Evolutionary conservation across 495 filamentous ascomycete genomes (phyloP).

Genomic region (Annulohypoxylon moriforme): DNA sequence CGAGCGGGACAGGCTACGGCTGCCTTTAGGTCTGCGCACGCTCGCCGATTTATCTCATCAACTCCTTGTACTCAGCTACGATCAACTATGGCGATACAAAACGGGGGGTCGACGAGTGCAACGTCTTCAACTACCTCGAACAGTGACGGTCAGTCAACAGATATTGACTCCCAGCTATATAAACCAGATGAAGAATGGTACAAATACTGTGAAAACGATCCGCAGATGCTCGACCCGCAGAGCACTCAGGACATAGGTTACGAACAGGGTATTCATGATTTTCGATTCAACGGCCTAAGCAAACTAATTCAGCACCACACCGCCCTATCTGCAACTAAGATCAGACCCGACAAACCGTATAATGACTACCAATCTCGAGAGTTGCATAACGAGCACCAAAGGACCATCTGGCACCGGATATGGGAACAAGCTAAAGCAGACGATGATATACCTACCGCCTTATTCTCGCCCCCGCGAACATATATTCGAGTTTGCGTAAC

Average conservation of each 20-base stretch:
- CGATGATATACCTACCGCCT: conserved; percentile 1
- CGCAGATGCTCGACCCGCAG: not conserved
- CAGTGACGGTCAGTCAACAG: not conserved
- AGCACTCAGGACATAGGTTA: not conserved
- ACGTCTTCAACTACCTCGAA: not conserved
- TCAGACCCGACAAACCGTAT: not conserved
- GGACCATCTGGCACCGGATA: conserved; percentile 8
- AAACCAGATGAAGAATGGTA: not conserved
- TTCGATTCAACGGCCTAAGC: not conserved
- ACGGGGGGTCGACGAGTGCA: not conserved
- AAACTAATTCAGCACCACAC: not conserved
- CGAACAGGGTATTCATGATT: not conserved
- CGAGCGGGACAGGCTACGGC: not conserved
- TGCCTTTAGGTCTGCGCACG: not conserved
- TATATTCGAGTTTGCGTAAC: conserved; percentile 7
- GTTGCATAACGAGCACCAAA: conserved; percentile 8
- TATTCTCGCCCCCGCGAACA: conserved; percentile 12
- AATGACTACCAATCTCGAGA: conserved; percentile 1
- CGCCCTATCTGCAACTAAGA: not conserved
- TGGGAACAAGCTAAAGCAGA: conserved; percentile 3
- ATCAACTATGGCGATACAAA: not conserved
- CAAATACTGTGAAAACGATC: conserved; percentile 2
- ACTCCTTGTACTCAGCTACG: not conserved
- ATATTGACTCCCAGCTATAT: not conserved
- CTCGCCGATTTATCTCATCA: not conserved